phyloP scores from a whole-genome alignment of 192 early-diverging fungal genomes.

The Coemansia sp. region DNA sequence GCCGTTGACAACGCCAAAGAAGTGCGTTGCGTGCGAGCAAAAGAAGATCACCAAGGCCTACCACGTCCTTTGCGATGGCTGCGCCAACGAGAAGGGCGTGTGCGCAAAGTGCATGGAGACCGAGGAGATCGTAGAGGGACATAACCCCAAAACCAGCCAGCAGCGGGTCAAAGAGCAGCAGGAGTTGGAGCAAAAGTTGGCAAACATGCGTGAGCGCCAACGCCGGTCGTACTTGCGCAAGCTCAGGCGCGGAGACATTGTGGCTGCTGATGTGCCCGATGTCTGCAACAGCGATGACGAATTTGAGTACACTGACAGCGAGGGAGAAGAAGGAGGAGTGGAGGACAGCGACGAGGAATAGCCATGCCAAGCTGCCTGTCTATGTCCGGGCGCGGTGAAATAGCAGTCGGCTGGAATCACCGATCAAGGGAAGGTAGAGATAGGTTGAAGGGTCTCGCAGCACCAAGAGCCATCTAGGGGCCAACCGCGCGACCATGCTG shows the following conservation, averaged over 20 bases:
- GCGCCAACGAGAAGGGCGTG: constrained; percentile 74
- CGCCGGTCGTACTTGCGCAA: constrained; percentile 78
- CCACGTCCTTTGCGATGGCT: constrained; percentile 88
- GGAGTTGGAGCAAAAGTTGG: constrained; percentile 68
- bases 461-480: neutral
- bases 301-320: constrained; percentile 54
- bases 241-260: constrained; percentile 75
- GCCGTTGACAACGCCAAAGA: constrained; percentile 86
- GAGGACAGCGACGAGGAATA: constrained; percentile 48
- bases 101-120: constrained; percentile 89
- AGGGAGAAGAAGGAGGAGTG: constrained; percentile 56
- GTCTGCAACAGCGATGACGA: constrained; percentile 46
- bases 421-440: no score
- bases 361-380: constrained; percentile 18
- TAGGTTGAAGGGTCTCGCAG: no score
- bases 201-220: constrained; percentile 75
- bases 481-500: neutral
- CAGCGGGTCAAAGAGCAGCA: constrained; percentile 68
- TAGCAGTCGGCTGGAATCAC: no score
- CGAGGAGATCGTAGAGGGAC: constrained; percentile 60
- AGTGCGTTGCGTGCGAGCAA: constrained; percentile 71
- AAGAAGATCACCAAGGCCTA: constrained; percentile 90
- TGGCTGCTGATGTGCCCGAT: constrained; percentile 33
- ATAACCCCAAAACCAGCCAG: constrained; percentile 63
- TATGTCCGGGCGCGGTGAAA: no score